phyloP scores from a whole-genome alignment of 139 green algal genomes.

The Picochlorum costavermella region DNA sequence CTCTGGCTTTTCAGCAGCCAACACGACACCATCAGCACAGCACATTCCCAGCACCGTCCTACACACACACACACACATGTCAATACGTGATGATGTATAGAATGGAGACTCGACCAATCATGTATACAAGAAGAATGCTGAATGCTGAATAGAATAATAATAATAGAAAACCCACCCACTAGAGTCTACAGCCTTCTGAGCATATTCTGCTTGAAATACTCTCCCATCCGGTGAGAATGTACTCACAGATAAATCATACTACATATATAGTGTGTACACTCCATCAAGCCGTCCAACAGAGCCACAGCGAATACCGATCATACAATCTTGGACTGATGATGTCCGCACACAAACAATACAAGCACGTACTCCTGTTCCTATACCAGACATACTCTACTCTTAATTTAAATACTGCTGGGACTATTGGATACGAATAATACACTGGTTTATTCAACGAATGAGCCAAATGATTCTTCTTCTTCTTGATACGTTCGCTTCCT shows the following conservation, averaged over 20 bases:
- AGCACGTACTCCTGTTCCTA: constrained; percentile 65
- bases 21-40: constrained; percentile 94
- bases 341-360: background rate
- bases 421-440: too few species aligned
- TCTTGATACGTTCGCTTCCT: too few species aligned
- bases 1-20: constrained; percentile 92
- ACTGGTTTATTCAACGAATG: too few species aligned
- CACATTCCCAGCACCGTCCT: constrained; percentile 87
- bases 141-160: background rate
- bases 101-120: too few species aligned
- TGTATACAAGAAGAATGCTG: constrained; percentile 10
- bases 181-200: constrained; percentile 96
- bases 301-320: background rate
- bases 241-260: constrained; percentile 94
- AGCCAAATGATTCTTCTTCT: too few species aligned
- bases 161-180: constrained; percentile 58
- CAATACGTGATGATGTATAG: too few species aligned
- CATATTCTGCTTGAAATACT: constrained; percentile 98
- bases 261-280: constrained; percentile 2
- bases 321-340: background rate
- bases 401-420: background rate
- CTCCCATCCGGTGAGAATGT: constrained; percentile 96
- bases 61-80: constrained; percentile 6
- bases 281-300: background rate
- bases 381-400: constrained; percentile 56